Conservation (phyloP, 371 early-diverging fungal genomes). For the Rhizopus delemar region DNA sequence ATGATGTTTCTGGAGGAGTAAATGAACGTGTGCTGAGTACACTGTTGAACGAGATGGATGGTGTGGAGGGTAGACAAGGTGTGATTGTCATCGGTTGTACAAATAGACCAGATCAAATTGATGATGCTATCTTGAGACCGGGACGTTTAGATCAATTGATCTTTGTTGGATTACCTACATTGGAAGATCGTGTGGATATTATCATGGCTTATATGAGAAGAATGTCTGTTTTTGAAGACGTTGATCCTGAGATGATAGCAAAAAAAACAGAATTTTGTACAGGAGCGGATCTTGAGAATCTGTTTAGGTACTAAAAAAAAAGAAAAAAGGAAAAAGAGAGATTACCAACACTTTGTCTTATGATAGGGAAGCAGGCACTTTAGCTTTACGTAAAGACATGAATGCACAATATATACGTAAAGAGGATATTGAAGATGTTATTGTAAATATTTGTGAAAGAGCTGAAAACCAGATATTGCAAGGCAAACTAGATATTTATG, state of each 20-base stretch:
- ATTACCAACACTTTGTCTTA: background rate
- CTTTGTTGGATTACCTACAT: constrained; percentile 63
- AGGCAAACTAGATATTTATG: constrained; percentile 28
- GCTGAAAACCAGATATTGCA: constrained; percentile 34
- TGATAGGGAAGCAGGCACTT: constrained; percentile 58
- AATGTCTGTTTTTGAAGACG: constrained; percentile 25
- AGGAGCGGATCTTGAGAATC: constrained; percentile 61
- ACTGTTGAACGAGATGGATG: constrained; percentile 81
- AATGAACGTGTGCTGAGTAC: constrained; percentile 78
- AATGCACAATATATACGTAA: constrained; percentile 19
- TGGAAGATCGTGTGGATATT: constrained; percentile 56
- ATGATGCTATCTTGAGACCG: constrained; percentile 88
- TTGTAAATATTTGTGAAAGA: constrained; percentile 27
- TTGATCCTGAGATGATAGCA: constrained; percentile 47
- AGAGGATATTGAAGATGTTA: constrained; percentile 9
- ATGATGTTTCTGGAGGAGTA: constrained; percentile 68
- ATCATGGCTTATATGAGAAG: constrained; percentile 33
- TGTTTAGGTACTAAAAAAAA: constrained; percentile 52
- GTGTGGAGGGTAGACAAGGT: constrained; percentile 69
- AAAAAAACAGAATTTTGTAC: constrained; percentile 55
- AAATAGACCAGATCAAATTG: constrained; percentile 73
- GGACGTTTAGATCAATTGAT: constrained; percentile 76
- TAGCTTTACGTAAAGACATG: constrained; percentile 48
- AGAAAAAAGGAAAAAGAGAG: background rate
- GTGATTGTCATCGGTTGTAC: constrained; percentile 86